Conservation (phyloP, 2,329 filamentous ascomycete species). For the Colletotrichum caudatum region DNA sequence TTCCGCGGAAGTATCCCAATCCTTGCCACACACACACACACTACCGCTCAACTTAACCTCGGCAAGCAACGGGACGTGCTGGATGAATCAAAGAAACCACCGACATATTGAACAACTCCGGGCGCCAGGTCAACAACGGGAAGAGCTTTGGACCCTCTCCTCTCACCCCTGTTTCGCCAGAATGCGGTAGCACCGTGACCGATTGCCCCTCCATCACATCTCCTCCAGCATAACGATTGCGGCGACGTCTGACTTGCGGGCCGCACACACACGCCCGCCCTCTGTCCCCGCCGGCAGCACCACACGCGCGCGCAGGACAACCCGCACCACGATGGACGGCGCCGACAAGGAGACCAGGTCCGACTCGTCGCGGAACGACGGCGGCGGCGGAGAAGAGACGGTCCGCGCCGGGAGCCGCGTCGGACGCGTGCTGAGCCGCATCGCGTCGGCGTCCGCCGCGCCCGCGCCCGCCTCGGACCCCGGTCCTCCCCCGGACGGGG, state of each 20-base stretch:
- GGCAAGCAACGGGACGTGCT: neutral
- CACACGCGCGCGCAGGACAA: neutral
- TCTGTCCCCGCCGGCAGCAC: neutral
- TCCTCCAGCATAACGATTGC: neutral
- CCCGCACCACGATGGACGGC: neutral
- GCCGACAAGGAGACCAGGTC: slow-evolving; percentile 35
- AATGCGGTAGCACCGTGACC: neutral
- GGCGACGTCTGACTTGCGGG: neutral
- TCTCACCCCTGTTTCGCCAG: neutral
- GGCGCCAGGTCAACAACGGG: neutral
- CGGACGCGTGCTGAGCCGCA: slow-evolving; percentile 34
- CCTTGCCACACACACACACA: slow-evolving; percentile 1
- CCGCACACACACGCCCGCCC: slow-evolving; percentile 3
- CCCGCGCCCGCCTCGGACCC: slow-evolving; percentile 19
- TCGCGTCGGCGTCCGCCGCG: slow-evolving; percentile 25
- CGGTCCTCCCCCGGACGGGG: slow-evolving; percentile 35
- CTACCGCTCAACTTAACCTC: slow-evolving; percentile 17
- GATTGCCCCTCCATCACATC: neutral
- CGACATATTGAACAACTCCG: too few relatives aligned
- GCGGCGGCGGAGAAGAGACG: neutral
- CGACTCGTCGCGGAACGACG: slow-evolving; percentile 29
- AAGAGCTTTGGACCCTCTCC: neutral
- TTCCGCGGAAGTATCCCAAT: neutral
- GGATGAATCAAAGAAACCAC: neutral
- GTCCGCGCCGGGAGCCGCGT: slow-evolving; percentile 20